Evolutionary conservation across 2,329 filamentous ascomycete species (phyloP), one percentile per base, ranked within the genome.

Genomic region (Diaporthe caulivora): DNA sequence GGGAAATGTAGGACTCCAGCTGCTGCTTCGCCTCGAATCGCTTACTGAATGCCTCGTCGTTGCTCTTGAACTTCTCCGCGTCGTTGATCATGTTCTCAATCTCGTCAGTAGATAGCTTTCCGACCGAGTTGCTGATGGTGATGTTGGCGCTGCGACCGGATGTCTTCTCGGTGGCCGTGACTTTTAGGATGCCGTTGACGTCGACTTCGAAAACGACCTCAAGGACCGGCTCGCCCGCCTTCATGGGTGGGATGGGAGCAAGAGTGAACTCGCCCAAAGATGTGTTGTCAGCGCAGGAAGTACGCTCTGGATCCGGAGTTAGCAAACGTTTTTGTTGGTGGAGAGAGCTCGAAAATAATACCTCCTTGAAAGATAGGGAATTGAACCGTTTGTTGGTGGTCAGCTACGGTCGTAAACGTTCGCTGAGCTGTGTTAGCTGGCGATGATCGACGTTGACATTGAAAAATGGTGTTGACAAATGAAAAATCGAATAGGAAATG

Each of bases 151-250:
- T 97, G 85, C 97, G 95, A 82, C 97, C 97, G 44, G 97, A 98
- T 80, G 95, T 96, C 92, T 99, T 99, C 92, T 99, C 97, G 62
- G 96, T 98, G 79, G 97, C 97, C 77, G 96, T 98, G 82, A 98
- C 97, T 92, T 99, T 99, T 78, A 99, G 93, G 85, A 98, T 98
- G 93, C 97, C 97, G 90, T 99, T 99, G 91, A 98, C 97, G 80
- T 99, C 97, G 83, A 99, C 97, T 89, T 99, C 97, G 87, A 99
- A 98, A 85, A 98, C 95, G 80, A 96, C 94, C 88, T 99, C 97
- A 58, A 99, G 93, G 78, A 97, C 95, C 79, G 97, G 94, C 84
- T 99, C 97, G 84, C 97, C 96, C 82, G 97, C 96, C 82, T 92
- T 93, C 95, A 98, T 86, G 88, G 95, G 86, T 89, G 96, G 90